Evolutionary conservation across 2,329 filamentous ascomycete species (phyloP), one percentile per base, ranked within the genome.

Genomic region (Aspergillus pseudoterreus): DNA sequence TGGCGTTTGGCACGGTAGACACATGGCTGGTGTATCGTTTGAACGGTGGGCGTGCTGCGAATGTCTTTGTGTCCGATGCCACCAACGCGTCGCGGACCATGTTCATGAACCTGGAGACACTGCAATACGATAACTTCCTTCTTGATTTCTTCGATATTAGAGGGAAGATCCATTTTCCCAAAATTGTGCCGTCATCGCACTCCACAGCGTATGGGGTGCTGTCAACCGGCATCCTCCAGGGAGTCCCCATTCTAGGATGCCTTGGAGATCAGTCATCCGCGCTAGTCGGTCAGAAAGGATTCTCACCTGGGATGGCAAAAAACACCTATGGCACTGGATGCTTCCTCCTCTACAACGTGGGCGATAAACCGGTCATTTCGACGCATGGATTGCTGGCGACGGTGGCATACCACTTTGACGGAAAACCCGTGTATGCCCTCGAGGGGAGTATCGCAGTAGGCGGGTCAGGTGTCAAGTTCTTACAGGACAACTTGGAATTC

Each of bases 251-350:
- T 56, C 84, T 87, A 36, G 90, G 90, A 53, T 94, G 88, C 65
- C 73, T 95, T 8, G 90, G 90, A 47, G 90, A 95, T 66, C 90
- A 95, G 71, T 92, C 90, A 41, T 86, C 89, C 49, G 90, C 90
- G 10, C 77, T 95, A 33, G 89, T 95, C 22, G 90, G 90, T 32
- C 90, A 94, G 68, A 87, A 88, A 66, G 90, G 87, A 4, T 95
- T 95, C 73, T 81, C 79, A 6, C 85, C 89, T 1, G 91, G 91
- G 42, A 83, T 86, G 67, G 91, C 90, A 22, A 95, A 95, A 78
- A 95, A 94, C 71, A 95, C 90, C 0, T 95, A 95, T 67, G 90
- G 90, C 27, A 95, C 90, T 0, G 90, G 90, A 21, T 94, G 89
- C 68, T 95, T 95, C 75, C 76, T 95, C 54, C 78, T 95, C 4